Conservation (phyloP, 1,284 basidiomycete genomes). For the Tilletia caries region DNA sequence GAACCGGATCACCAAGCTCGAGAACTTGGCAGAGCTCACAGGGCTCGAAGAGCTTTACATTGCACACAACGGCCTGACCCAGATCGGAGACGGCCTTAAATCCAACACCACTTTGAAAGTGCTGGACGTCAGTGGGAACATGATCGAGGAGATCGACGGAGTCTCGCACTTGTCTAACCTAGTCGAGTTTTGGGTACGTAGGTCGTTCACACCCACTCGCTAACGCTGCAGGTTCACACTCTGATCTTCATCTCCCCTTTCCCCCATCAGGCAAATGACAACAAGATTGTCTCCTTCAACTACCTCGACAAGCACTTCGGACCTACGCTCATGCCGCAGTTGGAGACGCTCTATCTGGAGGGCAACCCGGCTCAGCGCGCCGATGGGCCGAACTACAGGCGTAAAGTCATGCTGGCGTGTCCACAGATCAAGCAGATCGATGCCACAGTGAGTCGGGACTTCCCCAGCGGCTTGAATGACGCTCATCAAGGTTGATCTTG, state of each 20-base stretch:
- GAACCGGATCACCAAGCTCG: conserved; percentile 85
- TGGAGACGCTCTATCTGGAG: conserved; percentile 91
- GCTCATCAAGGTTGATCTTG: no score
- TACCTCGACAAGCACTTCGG: conserved; percentile 72
- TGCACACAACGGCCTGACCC: conserved; percentile 83
- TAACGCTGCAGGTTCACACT: no score
- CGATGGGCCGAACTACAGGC: conserved; percentile 75
- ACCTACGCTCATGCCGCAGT: conserved; percentile 59
- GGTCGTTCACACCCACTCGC: no score
- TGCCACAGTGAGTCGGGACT: conserved; percentile 80
- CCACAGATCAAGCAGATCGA: conserved; percentile 91
- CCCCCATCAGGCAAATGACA: conserved; percentile 84
- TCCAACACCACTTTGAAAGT: conserved; percentile 65
- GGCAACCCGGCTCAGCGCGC: conserved; percentile 82
- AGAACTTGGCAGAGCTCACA: conserved; percentile 62
- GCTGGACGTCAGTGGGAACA: conserved; percentile 83
- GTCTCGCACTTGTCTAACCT: conserved; percentile 71
- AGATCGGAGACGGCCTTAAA: conserved; percentile 75
- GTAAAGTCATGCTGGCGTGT: conserved; percentile 82
- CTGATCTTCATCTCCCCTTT: not conserved
- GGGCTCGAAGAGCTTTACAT: conserved; percentile 84
- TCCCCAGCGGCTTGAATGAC: no score
- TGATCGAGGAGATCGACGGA: conserved; percentile 73
- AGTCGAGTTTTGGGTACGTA: conserved; percentile 87
- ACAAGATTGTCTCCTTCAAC: conserved; percentile 70